Evolutionary conservation across 257 asterid species (phyloP).

Genomic region (Anisodus tanguticus): DNA sequence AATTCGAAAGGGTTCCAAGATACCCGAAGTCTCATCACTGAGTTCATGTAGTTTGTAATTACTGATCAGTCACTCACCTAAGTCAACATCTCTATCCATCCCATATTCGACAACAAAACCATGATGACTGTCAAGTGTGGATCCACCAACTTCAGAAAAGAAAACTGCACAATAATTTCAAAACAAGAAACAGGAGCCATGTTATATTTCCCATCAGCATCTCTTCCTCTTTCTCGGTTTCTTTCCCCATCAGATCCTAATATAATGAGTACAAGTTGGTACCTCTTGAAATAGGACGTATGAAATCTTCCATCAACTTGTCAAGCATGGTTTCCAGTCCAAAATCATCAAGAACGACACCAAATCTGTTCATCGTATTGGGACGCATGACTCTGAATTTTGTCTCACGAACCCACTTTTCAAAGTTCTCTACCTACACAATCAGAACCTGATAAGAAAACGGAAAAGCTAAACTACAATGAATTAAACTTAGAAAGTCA

Average conservation of each 20-base stretch:
- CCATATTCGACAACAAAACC: constrained; percentile 97
- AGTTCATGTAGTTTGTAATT: no score
- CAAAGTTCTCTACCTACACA: constrained; percentile 24
- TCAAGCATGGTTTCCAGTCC: no score
- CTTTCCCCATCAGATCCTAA: no score
- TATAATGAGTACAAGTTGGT: no score
- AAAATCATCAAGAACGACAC: no score
- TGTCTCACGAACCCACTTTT: no score
- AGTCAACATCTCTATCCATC: constrained; percentile 79
- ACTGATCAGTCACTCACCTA: constrained; percentile 49
- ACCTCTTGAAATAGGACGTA: no score
- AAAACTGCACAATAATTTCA: constrained; percentile 57
- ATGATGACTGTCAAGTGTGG: constrained; percentile 85
- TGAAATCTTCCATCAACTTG: no score
- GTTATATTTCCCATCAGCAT: background rate
- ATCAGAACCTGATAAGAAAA: constrained; percentile 52
- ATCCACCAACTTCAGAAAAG: constrained; percentile 89
- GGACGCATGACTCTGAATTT: no score
- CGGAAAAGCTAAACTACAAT: constrained; percentile 40
- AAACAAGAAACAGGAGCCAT: background rate
- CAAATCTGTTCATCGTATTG: no score
- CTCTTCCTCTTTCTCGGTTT: background rate
- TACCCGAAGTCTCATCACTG: no score
- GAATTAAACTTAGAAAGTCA: constrained; percentile 31
- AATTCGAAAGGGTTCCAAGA: no score